Percentiles rank a stretch among this genome's conserved stretches.
phyloP scores from a whole-genome alignment of 1,284 basidiomycete species.

The Heimioporus retisporus region DNA sequence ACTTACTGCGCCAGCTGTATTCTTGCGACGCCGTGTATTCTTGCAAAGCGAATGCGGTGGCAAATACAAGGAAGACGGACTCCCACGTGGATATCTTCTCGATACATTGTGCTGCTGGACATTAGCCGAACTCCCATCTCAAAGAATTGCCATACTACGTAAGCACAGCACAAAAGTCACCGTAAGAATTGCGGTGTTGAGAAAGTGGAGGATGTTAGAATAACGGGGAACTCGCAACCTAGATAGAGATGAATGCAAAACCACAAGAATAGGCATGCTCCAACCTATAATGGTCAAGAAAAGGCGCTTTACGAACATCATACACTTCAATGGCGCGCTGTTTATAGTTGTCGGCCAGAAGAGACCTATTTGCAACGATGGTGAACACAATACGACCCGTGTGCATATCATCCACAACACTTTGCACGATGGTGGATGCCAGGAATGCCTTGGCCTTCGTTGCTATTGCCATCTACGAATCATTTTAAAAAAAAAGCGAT shows the following conservation, averaged over 20 bases:
- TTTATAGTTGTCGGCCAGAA: conserved; percentile 91
- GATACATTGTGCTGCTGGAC: conserved; percentile 63
- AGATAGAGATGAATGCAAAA: conserved; percentile 17
- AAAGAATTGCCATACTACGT: conserved; percentile 58
- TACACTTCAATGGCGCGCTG: conserved; percentile 81
- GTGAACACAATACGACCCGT: conserved; percentile 78
- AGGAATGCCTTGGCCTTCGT: conserved; percentile 85
- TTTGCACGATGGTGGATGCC: conserved; percentile 83
- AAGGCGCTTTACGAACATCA: conserved; percentile 76
- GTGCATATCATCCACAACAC: conserved; percentile 87
- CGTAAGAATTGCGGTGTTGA: conserved; percentile 78
- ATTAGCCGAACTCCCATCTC: conserved; percentile 9
- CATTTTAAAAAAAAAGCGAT: neutral
- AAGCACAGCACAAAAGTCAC: conserved; percentile 81
- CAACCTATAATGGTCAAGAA: conserved; percentile 86
- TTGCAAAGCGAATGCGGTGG: conserved; percentile 81
- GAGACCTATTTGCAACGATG: conserved; percentile 71
- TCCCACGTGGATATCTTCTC: conserved; percentile 70
- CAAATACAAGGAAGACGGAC: conserved; percentile 78
- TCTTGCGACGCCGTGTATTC: conserved; percentile 86
- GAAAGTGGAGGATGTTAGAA: conserved; percentile 81
- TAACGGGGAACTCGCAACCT: conserved; percentile 88
- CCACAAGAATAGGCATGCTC: conserved; percentile 13
- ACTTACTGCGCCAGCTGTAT: conserved; percentile 88
- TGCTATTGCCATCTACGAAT: conserved; percentile 84